Conservation (phyloP, 78 protist genomes). For the Isochrysis galbana region DNA sequence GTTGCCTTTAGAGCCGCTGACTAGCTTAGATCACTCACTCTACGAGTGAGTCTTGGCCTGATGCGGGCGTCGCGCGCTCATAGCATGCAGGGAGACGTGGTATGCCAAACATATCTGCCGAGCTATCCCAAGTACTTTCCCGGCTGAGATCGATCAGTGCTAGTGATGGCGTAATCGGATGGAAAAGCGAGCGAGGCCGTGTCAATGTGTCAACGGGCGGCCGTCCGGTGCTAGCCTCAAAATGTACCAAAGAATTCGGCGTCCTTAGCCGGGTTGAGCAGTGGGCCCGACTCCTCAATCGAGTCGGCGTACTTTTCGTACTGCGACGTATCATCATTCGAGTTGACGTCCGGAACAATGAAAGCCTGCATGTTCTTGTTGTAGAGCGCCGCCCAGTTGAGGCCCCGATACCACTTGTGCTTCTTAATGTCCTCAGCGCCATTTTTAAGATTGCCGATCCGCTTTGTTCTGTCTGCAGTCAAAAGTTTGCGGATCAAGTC, state of each 20-base stretch:
- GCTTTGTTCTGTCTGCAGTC: conserved; percentile 76
- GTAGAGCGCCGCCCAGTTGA: conserved; percentile 80
- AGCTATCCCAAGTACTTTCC: too few relatives aligned
- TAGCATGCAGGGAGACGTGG: too few relatives aligned
- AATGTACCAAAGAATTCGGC: neutral
- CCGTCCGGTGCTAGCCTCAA: too few relatives aligned
- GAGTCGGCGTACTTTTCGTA: neutral
- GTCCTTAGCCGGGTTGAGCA: neutral
- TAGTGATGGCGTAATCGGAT: too few relatives aligned
- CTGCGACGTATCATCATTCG: neutral
- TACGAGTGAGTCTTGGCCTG: too few relatives aligned
- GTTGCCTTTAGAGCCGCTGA: too few relatives aligned
- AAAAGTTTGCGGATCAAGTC: conserved; percentile 84
- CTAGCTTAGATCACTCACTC: too few relatives aligned
- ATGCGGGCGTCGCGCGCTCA: too few relatives aligned
- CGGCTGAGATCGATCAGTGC: too few relatives aligned
- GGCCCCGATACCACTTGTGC: conserved; percentile 85
- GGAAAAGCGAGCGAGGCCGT: too few relatives aligned
- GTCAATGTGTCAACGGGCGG: too few relatives aligned
- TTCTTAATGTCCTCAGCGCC: conserved; percentile 90
- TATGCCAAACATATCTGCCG: too few relatives aligned
- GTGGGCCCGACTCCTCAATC: neutral
- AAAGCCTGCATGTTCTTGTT: neutral
- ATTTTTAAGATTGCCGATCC: conserved; percentile 84
- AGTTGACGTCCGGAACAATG: neutral